Evolutionary conservation across 1,284 basidiomycete species (phyloP), one percentile per base, ranked within the genome.

Genomic region (Cutaneotrichosporon dermatis): DNA sequence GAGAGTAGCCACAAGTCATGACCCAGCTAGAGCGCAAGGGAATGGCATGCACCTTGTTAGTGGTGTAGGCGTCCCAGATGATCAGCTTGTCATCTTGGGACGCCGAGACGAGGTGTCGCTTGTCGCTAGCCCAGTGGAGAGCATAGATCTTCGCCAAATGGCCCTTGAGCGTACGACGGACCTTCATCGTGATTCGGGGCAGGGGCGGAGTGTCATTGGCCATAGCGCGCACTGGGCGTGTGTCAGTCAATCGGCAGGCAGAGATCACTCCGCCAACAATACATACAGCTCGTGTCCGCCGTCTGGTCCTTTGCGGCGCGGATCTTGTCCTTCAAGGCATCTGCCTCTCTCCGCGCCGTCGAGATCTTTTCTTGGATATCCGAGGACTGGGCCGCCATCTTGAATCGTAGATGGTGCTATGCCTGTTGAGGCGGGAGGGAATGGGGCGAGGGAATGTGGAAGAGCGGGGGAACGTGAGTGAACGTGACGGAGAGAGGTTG

Each of bases 71-170:
- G 79, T 99, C 95, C 95, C 95, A 99, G 54, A 99, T 92, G 76
- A 99, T 98, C 60, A 99, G 85, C 80, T 99, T 98, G 63, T 96
- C 96, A 75, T 99, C 95, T 77, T 99, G 95, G 4, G 95, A 98
- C 33, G 96, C 95, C 10, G 95, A 98, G 46, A 99, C 95, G 64
- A 99, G 86, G 81, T 99, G 96, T 71, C 93, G 85, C 74, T 92
- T 87, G 82, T 99, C 96, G 59, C 88, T 87, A n/a, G 95, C 89
- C 96, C 96, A 99, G 78, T 98, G 95, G 88, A 99, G 95, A 52
- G 96, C 94, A 78, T 98, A 98, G 75, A 99, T 97, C 84, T 99
- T 99, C 67, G 95, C 94, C 60, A 98, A 85, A 80, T 98, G 96
- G 49, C 95, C 95, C 72, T 94, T 89, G 69, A 99, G 86, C 61